Conservation (phyloP, 805 yeast species). For the Sugiyamaella valdiviana region DNA sequence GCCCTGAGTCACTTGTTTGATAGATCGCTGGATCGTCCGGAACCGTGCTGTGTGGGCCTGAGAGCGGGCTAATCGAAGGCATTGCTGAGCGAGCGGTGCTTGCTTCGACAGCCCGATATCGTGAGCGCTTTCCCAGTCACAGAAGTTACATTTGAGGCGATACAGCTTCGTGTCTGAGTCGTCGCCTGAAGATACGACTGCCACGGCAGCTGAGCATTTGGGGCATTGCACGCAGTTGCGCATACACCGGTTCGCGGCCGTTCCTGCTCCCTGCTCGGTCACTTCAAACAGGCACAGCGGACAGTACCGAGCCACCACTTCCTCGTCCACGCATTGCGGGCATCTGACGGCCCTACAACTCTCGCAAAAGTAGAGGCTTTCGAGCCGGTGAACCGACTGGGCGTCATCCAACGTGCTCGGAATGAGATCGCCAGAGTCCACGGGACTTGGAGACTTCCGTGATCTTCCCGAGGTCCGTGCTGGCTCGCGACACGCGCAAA, state of each 20-base stretch:
- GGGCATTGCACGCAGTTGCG: slow-evolving; percentile 35
- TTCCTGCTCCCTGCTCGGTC: slow-evolving; percentile 23
- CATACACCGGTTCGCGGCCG: slow-evolving; percentile 25
- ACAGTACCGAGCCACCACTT: slow-evolving; percentile 32
- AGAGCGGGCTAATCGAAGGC: neutral
- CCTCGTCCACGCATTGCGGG: slow-evolving; percentile 32
- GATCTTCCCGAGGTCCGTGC: neutral
- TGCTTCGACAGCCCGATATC: slow-evolving; percentile 14
- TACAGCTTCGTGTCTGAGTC: slow-evolving; percentile 10
- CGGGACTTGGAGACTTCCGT: neutral
- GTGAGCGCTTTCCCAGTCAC: slow-evolving; percentile 18
- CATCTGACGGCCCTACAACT: slow-evolving; percentile 33
- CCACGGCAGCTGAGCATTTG: slow-evolving; percentile 23
- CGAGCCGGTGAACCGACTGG: slow-evolving; percentile 23
- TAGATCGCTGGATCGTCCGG: neutral
- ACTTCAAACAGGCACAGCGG: slow-evolving; percentile 33
- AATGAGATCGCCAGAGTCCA: neutral
- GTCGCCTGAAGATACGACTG: slow-evolving; percentile 1
- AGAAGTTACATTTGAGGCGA: slow-evolving; percentile 20
- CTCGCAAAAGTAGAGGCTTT: slow-evolving; percentile 33
- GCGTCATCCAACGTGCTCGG: slow-evolving; percentile 23
- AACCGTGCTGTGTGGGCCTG: slow-evolving; percentile 1
- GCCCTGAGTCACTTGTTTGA: neutral
- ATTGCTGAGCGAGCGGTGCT: slow-evolving; percentile 15
- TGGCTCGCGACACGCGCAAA: neutral